These are phyloP conservation scores for Lipomyces kockii DNA, from an alignment of 805 yeast genomes.

Conservation along the genomic window DNA sequence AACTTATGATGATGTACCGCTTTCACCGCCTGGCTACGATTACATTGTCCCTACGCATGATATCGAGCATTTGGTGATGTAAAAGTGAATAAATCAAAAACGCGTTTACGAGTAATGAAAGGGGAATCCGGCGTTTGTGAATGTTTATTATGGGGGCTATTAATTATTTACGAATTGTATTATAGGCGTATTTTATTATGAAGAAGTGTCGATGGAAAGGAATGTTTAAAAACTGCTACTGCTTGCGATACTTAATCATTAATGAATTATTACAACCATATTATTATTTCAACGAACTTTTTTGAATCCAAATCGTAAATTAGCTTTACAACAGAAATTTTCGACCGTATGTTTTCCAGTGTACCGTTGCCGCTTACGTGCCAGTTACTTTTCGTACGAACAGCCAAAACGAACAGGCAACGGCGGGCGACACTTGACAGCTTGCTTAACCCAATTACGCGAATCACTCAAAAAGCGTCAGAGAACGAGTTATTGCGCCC, in stretches of 20 bases:
- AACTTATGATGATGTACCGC: conserved; percentile 81
- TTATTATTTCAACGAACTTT: no score
- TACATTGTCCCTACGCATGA: conserved; percentile 36
- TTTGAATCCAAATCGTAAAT: no score
- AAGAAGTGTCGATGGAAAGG: neutral
- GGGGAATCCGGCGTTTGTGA: neutral
- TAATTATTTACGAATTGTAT: neutral
- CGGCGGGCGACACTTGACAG: no score
- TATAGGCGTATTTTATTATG: neutral
- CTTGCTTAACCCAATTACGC: no score
- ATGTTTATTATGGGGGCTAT: neutral
- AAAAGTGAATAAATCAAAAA: neutral
- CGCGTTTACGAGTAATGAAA: neutral
- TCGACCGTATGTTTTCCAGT: no score
- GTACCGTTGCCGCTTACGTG: no score
- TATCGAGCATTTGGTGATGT: conserved; percentile 29
- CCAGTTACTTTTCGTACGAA: no score
- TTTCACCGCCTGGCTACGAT: conserved; percentile 85
- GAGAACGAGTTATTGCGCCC: no score
- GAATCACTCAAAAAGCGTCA: no score
- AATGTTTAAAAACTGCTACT: neutral
- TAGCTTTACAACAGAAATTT: no score
- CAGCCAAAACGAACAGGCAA: no score
- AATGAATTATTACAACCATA: neutral
- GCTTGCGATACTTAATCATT: neutral